These are phyloP conservation scores for Geranium incanum DNA, from an alignment of 441 rosid genomes.

Conservation along the genomic window DNA sequence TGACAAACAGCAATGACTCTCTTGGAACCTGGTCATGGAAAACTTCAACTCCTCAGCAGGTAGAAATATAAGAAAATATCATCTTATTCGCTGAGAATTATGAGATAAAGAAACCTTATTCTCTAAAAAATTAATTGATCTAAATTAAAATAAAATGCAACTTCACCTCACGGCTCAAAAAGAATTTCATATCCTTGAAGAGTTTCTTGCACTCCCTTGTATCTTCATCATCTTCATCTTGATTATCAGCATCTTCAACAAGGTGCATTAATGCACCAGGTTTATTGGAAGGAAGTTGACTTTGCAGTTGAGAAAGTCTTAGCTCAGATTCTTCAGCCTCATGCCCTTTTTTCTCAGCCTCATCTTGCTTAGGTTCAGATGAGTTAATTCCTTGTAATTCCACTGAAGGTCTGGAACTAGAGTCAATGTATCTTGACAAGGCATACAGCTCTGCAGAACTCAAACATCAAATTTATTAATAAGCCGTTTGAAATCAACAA, in stretches of 20 bases:
- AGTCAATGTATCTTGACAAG: constrained; percentile 4
- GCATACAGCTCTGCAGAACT: neutral
- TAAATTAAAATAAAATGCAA: neutral
- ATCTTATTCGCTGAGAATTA: neutral
- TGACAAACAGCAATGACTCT: constrained; percentile 75
- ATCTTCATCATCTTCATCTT: constrained; percentile 3
- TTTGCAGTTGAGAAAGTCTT: neutral
- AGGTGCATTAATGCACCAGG: constrained; percentile 3
- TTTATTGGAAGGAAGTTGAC: constrained; percentile 4
- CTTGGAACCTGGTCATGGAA: constrained; percentile 59
- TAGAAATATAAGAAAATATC: constrained; percentile 2
- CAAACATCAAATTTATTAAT: neutral
- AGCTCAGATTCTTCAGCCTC: constrained; percentile 1
- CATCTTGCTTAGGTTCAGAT: neutral
- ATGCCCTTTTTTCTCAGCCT: neutral
- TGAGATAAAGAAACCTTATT: neutral
- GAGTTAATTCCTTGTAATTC: neutral
- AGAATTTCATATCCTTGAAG: constrained; percentile 1
- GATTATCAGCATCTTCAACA: neutral
- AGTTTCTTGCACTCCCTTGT: constrained; percentile 3
- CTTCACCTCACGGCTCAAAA: neutral
- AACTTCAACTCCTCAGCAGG: neutral
- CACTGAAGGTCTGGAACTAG: neutral
- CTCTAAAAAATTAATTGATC: neutral
- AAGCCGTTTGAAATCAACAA: neutral